These are phyloP conservation scores for Backusella australiensis DNA, from an alignment of 192 early-diverging fungal species.

Conservation along the genomic window DNA sequence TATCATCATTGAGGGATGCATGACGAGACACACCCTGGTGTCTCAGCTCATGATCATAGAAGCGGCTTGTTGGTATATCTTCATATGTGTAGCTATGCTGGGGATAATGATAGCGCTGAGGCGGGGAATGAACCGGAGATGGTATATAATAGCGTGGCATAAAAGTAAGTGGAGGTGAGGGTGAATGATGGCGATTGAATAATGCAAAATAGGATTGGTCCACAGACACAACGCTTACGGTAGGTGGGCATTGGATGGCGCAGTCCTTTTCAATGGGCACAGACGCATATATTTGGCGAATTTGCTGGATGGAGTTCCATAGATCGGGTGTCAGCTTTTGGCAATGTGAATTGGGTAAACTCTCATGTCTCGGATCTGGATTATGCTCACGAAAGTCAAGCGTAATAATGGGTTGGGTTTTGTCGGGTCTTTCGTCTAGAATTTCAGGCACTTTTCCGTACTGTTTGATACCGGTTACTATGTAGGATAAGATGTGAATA, in stretches of 20 bases:
- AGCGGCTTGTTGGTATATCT: background rate
- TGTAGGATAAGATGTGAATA: background rate
- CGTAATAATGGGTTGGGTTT: background rate
- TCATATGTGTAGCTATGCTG: background rate
- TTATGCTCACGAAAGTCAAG: constrained; percentile 1
- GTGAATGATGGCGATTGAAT: background rate
- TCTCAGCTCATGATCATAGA: background rate
- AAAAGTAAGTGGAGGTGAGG: background rate
- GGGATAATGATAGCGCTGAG: background rate
- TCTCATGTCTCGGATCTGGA: background rate
- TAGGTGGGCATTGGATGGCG: background rate
- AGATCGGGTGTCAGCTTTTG: background rate
- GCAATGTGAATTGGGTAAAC: background rate
- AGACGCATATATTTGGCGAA: background rate
- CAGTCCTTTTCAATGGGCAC: background rate
- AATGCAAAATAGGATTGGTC: background rate
- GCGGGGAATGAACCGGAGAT: background rate
- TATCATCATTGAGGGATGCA: background rate
- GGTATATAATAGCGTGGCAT: background rate
- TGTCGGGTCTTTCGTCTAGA: background rate
- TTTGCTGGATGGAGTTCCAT: background rate
- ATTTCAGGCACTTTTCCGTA: background rate
- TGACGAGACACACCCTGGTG: background rate
- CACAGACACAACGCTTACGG: background rate
- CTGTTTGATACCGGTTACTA: background rate